These are phyloP conservation scores for Boletus vermiculosoides DNA, from an alignment of 768 basidiomycete species.

Conservation along the genomic window DNA sequence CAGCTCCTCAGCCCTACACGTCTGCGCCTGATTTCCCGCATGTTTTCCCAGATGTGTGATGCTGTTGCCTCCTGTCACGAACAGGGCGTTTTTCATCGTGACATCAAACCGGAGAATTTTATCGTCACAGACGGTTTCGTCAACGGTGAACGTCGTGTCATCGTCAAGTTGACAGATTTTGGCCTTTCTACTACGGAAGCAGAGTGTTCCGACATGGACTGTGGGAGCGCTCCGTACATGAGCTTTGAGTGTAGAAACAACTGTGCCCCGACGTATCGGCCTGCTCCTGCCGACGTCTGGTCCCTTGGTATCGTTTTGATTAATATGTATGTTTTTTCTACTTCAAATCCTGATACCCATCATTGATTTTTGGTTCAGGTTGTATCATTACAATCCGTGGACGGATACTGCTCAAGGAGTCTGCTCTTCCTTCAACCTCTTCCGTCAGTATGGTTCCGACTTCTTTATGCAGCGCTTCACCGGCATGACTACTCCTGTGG, in stretches of 20 bases:
- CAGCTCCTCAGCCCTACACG: constrained; percentile 85
- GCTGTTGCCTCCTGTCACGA: constrained; percentile 94
- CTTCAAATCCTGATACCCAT: neutral
- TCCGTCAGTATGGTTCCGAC: constrained; percentile 70
- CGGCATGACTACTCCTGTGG: constrained; percentile 84
- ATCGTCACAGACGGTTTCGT: constrained; percentile 84
- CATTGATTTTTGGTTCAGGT: constrained; percentile 44
- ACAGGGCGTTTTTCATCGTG: constrained; percentile 88
- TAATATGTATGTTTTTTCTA: constrained; percentile 73
- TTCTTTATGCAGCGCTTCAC: constrained; percentile 91
- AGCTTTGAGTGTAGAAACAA: constrained; percentile 99
- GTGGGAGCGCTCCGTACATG: constrained; percentile 99
- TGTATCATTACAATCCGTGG: constrained; percentile 99
- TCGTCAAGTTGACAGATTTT: constrained; percentile 97
- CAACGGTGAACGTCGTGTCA: constrained; percentile 77
- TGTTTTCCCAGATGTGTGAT: constrained; percentile 99
- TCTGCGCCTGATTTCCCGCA: constrained; percentile 89
- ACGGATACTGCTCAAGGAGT: constrained; percentile 84
- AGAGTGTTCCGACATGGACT: constrained; percentile 94
- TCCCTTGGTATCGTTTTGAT: constrained; percentile 98
- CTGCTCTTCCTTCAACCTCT: constrained; percentile 79
- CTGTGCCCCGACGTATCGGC: constrained; percentile 89
- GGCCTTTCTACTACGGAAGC: constrained; percentile 88
- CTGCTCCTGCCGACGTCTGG: constrained; percentile 97
- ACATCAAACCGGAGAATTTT: constrained; percentile 99